Conservation (phyloP, 176 grass and related monocot genomes). For the Carex parvula region DNA sequence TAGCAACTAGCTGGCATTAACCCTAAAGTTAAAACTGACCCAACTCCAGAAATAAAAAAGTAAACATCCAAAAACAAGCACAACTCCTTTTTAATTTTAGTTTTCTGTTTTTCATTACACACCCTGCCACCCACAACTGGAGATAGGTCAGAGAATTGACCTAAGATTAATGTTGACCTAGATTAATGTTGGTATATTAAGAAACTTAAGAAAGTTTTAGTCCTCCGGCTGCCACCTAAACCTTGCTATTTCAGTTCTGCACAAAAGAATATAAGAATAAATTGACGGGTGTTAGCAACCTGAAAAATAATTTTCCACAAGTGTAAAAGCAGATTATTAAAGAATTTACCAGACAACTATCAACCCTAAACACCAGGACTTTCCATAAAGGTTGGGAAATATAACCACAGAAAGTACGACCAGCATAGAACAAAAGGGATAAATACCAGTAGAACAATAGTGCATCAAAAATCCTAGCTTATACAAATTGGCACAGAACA, state of each 20-base stretch:
- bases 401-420: not conserved
- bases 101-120: not conserved
- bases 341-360: not conserved
- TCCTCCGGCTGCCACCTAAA: constrained; percentile 4
- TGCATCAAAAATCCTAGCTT: not conserved
- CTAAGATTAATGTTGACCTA: constrained; percentile 6
- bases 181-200: constrained; percentile 19
- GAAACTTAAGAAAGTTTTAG: constrained; percentile 8
- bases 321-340: not conserved
- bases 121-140: constrained; percentile 4
- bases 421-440: not conserved
- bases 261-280: not conserved
- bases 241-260: constrained; percentile 3
- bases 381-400: not conserved
- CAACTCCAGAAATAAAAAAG: constrained; percentile 8
- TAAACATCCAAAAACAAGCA: constrained; percentile 3
- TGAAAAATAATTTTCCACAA: too few species aligned
- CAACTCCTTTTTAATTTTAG: not conserved
- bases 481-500: not conserved
- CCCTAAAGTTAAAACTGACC: constrained; percentile 18
- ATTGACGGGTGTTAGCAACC: not conserved
- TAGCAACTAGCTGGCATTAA: constrained; percentile 22
- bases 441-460: not conserved
- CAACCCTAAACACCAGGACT: not conserved
- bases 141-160: constrained; percentile 4